Base-by-base conservation (phyloP, 192 early-diverging fungal species). In the Coemansia sp. region DNA sequence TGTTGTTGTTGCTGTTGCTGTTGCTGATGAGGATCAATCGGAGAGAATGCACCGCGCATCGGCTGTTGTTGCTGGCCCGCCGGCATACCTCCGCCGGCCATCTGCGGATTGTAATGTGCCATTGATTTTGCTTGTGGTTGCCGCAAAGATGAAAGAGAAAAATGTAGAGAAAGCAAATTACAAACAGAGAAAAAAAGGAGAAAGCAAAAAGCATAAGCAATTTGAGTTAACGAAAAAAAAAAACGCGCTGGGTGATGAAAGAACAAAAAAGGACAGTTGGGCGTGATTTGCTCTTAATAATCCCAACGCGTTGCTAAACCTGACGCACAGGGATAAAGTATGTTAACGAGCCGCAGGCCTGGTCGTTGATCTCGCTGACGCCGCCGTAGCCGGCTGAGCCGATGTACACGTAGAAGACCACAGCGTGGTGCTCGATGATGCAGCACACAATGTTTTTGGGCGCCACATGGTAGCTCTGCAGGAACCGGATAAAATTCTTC, bases 391-490 rank as follows among this genome's bases (percentile, higher is more conserved):
- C 78, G 4, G 71, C 26, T 3, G 78, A 72, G 0, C 72, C 76
- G 49, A 85, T 73, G 42, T 85, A 85, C 51, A 85, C 83, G 21
- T 85, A 80, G 48, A 85, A 78, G 12, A 85, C 71, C 3, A 85
- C 62, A 2, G 83, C 78, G 21, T 76, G 69, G 41, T 78, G 67
- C 61, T 85, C 83, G 45, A 85, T 70, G 32, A 85, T 82, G 26
- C 78, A 81, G 72, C 92, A 93, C 40, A 95, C 88, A 37, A 93
- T 88, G 66, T 92, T 88, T 61, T 76, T 83, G 15, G 94, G 94
- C n/a, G 84, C 88, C 2, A 94, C 76, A 43, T 88, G 86, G 62
- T 92, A 87, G 74, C 90, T 88, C 45, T 91, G 87, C 55, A 94
- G 62, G 59, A 94, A 93, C 46, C 90, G 88, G 57, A 89, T 75